Percentiles rank a stretch among this genome's conserved stretches.
Conservation (phyloP, 352 stramenopile genomes). For the Salisapilia sapeloensis region DNA sequence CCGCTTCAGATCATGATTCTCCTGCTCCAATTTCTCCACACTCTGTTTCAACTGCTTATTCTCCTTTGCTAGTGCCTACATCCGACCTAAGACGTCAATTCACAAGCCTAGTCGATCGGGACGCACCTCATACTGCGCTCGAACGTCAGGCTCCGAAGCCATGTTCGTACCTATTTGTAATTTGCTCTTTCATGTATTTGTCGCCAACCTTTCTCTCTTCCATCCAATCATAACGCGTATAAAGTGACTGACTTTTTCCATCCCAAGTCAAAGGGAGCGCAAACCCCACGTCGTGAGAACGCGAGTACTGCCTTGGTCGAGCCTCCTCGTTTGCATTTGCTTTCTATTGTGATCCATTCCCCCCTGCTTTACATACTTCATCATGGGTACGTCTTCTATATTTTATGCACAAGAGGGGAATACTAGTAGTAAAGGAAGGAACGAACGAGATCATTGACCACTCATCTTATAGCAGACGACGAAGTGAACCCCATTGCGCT, state of each 20-base stretch:
- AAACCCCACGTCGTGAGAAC: too few relatives aligned
- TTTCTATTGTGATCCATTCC: too few relatives aligned
- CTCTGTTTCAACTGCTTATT: slow-evolving; percentile 70
- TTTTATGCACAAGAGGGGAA: too few relatives aligned
- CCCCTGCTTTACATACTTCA: too few relatives aligned
- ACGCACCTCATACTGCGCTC: slow-evolving; percentile 67
- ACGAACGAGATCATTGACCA: too few relatives aligned
- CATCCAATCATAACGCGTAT: background rate
- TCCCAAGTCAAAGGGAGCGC: background rate
- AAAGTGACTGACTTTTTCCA: background rate
- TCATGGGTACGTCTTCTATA: too few relatives aligned
- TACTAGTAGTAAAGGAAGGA: too few relatives aligned
- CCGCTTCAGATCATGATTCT: slow-evolving; percentile 83
- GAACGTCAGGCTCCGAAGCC: slow-evolving; percentile 67
- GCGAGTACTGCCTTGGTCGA: too few relatives aligned
- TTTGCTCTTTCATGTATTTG: too few relatives aligned
- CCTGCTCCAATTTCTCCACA: slow-evolving; percentile 69
- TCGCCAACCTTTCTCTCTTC: too few relatives aligned
- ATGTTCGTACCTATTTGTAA: too few relatives aligned
- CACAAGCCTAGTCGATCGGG: background rate
- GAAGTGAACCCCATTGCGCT: slow-evolving; percentile 81
- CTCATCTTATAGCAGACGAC: slow-evolving; percentile 39
- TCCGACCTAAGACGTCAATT: background rate
- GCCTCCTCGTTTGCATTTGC: too few relatives aligned
- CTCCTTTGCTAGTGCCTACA: slow-evolving; percentile 59